Base-by-base conservation (phyloP, 257 asterid genomes). In the Apocynum venetum region DNA sequence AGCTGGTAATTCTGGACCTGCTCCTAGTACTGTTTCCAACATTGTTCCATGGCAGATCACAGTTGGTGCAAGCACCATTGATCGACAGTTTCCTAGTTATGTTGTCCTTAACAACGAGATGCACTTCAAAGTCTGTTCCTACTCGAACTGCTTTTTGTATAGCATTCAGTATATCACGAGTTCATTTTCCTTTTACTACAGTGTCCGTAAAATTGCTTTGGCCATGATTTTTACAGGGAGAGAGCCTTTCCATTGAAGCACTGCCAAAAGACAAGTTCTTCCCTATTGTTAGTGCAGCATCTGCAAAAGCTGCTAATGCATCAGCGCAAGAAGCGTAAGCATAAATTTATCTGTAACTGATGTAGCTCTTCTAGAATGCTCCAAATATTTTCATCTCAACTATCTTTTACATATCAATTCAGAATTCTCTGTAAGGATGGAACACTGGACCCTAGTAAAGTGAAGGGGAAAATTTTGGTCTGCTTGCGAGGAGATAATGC, bases 1-100 rank as follows among this genome's bases (percentile, higher is more conserved):
- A 1, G 98, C 97, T 47, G 98, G 98, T 0, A 94, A 94, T 76
- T 92, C 97, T 2, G 98, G 98, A 14, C 96, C 98, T 7, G 79
- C 0, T 19, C 77, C 77, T 55, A 91, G 85, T 25, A 88, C 97
- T 0, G 97, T 90, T 60, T 72, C 93, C 9, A 94, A 94, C n/a
- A 64, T 87, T 40, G 97, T 97, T 3, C 98, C 97, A 2, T 94
- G 98, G 98, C 89, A 83, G 83, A 82, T 94, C 49, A 94, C 98
- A 0, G 98, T 94, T 0, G 98, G 90, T 14, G 98, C 98, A 9
- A 92, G 97, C 83, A 91, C 98, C 56, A 82, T 90, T 72, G 97
- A 94, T 80, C 87, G 97, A 2, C 88, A 84, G 57, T 94, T 94
- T 66, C 86, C 92, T 17, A 88, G 94, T 79, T 83, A 87, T 60